Percentiles rank a stretch among this genome's conserved stretches.
These are phyloP conservation scores for Xylaria multiplex DNA, from an alignment of 2,329 filamentous ascomycete genomes.

Conservation along the genomic window DNA sequence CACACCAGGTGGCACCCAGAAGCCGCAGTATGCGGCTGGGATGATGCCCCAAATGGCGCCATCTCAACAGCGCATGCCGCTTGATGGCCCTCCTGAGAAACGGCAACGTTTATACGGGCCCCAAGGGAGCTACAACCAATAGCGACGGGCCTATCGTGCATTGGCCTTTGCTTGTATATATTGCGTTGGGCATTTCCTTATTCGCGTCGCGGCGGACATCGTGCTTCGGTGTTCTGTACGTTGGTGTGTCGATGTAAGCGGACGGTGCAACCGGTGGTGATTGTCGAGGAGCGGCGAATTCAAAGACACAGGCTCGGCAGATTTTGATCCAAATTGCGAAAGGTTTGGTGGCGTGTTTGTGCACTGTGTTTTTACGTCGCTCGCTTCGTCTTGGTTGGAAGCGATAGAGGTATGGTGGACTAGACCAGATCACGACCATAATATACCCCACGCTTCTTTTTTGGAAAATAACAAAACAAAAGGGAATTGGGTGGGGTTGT, in stretches of 20 bases:
- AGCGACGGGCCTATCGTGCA: constrained; percentile 23
- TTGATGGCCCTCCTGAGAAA: constrained; percentile 61
- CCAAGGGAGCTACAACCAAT: constrained; percentile 55
- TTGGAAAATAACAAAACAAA: background rate
- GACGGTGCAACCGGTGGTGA: constrained; percentile 12
- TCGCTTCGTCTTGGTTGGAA: constrained; percentile 19
- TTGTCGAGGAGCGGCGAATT: constrained; percentile 15
- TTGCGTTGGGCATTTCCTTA: constrained; percentile 29
- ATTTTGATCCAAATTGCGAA: constrained; percentile 22
- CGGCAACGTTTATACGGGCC: constrained; percentile 61
- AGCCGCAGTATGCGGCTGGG: constrained; percentile 51
- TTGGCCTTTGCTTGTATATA: constrained; percentile 46
- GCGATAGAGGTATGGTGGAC: constrained; percentile 27
- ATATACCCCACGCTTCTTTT: constrained; percentile 35
- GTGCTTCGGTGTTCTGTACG: constrained; percentile 7
- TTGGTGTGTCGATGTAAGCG: constrained; percentile 20
- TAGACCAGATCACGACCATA: constrained; percentile 31
- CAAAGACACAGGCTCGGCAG: constrained; percentile 6
- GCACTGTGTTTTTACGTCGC: constrained; percentile 9
- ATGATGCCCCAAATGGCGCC: constrained; percentile 53
- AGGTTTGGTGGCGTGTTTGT: constrained; percentile 1
- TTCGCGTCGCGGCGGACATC: constrained; percentile 14
- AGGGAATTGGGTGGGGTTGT: constrained; percentile 11
- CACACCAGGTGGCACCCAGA: constrained; percentile 52
- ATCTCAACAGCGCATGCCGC: constrained; percentile 49